Percentiles rank a stretch among this genome's conserved stretches.
Conservation (phyloP, 192 early-diverging fungal species). For the Backusella liffmaniae region DNA sequence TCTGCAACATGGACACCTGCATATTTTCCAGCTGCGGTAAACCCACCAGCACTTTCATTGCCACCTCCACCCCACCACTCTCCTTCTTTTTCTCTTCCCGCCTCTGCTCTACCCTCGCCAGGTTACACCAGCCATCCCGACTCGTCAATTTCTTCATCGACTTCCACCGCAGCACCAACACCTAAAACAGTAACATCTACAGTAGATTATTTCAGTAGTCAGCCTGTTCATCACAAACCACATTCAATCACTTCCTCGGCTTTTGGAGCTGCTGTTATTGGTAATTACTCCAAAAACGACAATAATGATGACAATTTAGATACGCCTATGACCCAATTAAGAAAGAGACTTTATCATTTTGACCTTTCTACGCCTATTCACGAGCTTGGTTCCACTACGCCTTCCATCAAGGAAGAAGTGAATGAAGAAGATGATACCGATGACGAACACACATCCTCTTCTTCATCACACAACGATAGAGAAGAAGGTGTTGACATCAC, state of each 20-base stretch:
- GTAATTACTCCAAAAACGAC: background rate
- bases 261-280: background rate
- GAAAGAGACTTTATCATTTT: background rate
- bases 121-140: background rate
- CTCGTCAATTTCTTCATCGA: background rate
- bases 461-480: background rate
- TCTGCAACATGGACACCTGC: background rate
- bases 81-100: background rate
- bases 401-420: background rate
- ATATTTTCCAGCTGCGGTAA: background rate
- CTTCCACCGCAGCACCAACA: background rate
- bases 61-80: background rate
- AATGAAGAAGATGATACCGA: background rate
- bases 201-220: background rate
- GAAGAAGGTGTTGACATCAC: constrained; percentile 11
- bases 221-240: background rate
- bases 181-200: background rate
- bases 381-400: background rate
- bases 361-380: background rate
- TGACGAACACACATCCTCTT: background rate
- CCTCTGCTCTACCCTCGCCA: background rate
- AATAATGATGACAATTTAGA: background rate
- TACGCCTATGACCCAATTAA: background rate
- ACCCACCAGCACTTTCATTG: background rate
- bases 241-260: background rate